Percentiles rank a stretch among this genome's conserved stretches.
Conservation (phyloP, 2,329 filamentous ascomycete genomes). For the Sclerotinia trifoliorum region DNA sequence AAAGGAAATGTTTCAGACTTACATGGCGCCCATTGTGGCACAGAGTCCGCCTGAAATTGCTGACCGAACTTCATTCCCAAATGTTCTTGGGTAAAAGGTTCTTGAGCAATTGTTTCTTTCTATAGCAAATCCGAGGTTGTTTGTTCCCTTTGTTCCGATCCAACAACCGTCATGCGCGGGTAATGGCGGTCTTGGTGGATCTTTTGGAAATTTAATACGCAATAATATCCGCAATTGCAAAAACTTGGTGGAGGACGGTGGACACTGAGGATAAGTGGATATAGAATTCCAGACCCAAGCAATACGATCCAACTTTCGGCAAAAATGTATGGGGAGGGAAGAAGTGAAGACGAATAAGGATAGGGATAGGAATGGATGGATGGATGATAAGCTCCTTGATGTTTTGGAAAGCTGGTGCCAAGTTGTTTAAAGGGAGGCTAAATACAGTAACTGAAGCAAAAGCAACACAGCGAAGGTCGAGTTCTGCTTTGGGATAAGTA, state of each 20-base stretch:
- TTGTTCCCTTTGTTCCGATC: constrained; percentile 4
- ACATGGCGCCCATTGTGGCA: constrained; percentile 80
- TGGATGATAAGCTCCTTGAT: constrained; percentile 2
- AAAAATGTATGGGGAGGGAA: not conserved
- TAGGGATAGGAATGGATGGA: too few relatives aligned
- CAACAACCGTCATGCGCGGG: constrained; percentile 4
- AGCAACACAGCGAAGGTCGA: not conserved
- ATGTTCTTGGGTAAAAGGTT: not conserved
- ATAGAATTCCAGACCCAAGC: not conserved
- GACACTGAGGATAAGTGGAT: not conserved
- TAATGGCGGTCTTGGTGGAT: constrained; percentile 13
- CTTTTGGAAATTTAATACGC: constrained; percentile 4
- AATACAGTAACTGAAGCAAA: constrained; percentile 3
- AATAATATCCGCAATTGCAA: constrained; percentile 11
- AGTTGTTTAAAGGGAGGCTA: not conserved
- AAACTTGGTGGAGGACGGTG: not conserved
- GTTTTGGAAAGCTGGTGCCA: constrained; percentile 1
- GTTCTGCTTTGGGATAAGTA: not conserved
- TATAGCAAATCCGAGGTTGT: not conserved
- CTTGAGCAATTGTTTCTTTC: constrained; percentile 10
- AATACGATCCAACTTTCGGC: not conserved
- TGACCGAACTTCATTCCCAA: constrained; percentile 71
- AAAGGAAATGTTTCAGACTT: constrained; percentile 39
- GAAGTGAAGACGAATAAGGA: not conserved
- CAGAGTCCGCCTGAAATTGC: constrained; percentile 70